Percentiles rank a stretch among this genome's conserved stretches.
Conservation (phyloP, 2,329 filamentous ascomycete genomes). For the Apiospora kogelbergensis region DNA sequence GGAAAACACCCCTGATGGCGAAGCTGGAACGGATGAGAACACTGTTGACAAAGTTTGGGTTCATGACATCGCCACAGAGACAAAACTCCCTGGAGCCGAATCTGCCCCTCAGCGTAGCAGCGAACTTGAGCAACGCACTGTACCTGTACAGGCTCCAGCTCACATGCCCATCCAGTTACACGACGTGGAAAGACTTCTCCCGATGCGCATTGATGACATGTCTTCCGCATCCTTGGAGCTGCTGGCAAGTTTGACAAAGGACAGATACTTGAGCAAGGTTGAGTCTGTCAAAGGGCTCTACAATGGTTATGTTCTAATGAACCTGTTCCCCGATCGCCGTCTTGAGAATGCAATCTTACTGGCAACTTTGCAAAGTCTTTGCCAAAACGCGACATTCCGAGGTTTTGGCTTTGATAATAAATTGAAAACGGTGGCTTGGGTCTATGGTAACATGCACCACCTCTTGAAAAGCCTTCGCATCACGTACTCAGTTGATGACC, state of each 20-base stretch:
- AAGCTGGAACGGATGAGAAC: too few species aligned
- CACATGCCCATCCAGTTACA: background rate
- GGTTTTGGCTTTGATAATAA: background rate
- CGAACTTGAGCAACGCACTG: background rate
- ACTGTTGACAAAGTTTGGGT: too few species aligned
- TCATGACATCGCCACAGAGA: background rate
- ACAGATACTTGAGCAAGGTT: background rate
- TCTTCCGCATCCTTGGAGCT: background rate
- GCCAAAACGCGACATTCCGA: background rate
- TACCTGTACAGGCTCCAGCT: background rate
- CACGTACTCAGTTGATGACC: background rate
- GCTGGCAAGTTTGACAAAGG: background rate
- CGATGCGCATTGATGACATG: background rate
- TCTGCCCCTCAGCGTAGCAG: background rate
- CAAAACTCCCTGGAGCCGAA: too few species aligned
- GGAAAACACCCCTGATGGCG: background rate
- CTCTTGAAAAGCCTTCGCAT: background rate
- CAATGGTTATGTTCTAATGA: background rate
- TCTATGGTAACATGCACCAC: background rate
- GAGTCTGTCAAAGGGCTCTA: background rate
- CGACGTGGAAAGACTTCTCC: background rate
- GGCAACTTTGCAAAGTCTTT: background rate
- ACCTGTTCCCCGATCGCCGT: background rate
- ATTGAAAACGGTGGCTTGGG: background rate
- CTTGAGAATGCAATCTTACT: background rate